phyloP scores from a whole-genome alignment of 345 rosid genomes.

The Reutealis trisperma region DNA sequence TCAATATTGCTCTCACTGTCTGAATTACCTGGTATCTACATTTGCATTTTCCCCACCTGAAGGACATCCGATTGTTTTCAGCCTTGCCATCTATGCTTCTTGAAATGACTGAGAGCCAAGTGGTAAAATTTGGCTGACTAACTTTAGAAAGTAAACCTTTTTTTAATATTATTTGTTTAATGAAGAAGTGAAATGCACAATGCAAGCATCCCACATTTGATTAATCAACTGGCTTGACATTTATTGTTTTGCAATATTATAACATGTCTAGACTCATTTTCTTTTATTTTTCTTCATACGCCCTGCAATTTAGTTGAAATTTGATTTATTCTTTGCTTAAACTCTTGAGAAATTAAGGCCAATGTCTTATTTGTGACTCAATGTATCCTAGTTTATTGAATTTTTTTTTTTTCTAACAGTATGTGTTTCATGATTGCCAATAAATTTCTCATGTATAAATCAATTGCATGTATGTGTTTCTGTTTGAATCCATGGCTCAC shows the following conservation, averaged over 20 bases:
- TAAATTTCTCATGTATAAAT: neutral
- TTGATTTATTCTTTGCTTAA: neutral
- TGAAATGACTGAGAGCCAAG: neutral
- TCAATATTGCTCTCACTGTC: neutral
- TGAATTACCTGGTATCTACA: neutral
- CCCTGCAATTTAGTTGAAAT: neutral
- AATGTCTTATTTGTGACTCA: neutral
- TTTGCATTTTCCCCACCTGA: neutral
- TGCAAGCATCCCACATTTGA: neutral
- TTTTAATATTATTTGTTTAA: neutral
- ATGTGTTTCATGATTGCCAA: neutral
- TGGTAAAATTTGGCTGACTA: neutral
- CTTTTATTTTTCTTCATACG: neutral
- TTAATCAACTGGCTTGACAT: neutral
- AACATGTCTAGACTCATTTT: too few relatives aligned
- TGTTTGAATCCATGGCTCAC: neutral
- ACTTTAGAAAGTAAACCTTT: neutral
- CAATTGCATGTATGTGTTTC: neutral
- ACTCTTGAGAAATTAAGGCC: neutral
- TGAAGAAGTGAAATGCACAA: neutral
- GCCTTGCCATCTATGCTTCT: constrained; percentile 1
- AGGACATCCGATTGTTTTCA: too few relatives aligned
- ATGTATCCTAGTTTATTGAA: too few relatives aligned
- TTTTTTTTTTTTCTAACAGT: neutral
- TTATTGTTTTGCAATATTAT: neutral